phyloP scores from a whole-genome alignment of 768 basidiomycete species.

The Tricholoma saponaceum region DNA sequence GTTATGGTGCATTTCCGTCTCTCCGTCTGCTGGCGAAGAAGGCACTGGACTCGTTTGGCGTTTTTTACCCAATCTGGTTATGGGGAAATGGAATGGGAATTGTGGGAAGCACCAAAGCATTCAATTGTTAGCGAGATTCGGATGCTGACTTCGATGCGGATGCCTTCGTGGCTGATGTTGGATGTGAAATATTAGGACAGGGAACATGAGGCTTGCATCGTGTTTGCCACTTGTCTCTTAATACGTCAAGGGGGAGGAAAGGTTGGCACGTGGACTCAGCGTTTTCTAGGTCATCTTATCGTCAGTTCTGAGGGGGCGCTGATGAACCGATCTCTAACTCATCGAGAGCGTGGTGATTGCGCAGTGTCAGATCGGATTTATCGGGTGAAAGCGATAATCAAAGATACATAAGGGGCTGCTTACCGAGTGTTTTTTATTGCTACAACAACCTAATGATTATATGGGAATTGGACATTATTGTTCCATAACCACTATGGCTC shows the following conservation, averaged over 20 bases:
- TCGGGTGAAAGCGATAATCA: neutral
- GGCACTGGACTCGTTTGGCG: conserved; percentile 3
- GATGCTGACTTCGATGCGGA: conserved; percentile 14
- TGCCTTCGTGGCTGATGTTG: conserved; percentile 4
- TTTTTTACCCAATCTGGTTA: neutral
- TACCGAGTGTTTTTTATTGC: too few species aligned
- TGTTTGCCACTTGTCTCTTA: conserved; percentile 13
- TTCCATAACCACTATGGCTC: too few species aligned
- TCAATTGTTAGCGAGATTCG: conserved; percentile 16
- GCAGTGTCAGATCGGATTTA: neutral
- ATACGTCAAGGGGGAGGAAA: neutral
- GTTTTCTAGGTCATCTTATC: neutral
- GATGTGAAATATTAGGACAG: conserved; percentile 15
- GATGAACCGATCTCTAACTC: neutral
- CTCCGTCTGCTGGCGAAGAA: conserved; percentile 5
- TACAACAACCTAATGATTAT: too few species aligned
- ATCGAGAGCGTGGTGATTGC: neutral
- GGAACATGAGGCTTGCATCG: conserved; percentile 39
- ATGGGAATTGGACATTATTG: too few species aligned
- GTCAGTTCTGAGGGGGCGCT: neutral
- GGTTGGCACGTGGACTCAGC: neutral
- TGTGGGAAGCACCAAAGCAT: conserved; percentile 30
- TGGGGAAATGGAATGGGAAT: conserved; percentile 11
- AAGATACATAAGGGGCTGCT: neutral
- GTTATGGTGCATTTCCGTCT: conserved; percentile 11